A percentile compares a stretch with the other conserved stretches of the same genome.
These are phyloP conservation scores for Colletotrichum destructivum DNA, from an alignment of 2,329 filamentous ascomycete species.

Conservation along the genomic window DNA sequence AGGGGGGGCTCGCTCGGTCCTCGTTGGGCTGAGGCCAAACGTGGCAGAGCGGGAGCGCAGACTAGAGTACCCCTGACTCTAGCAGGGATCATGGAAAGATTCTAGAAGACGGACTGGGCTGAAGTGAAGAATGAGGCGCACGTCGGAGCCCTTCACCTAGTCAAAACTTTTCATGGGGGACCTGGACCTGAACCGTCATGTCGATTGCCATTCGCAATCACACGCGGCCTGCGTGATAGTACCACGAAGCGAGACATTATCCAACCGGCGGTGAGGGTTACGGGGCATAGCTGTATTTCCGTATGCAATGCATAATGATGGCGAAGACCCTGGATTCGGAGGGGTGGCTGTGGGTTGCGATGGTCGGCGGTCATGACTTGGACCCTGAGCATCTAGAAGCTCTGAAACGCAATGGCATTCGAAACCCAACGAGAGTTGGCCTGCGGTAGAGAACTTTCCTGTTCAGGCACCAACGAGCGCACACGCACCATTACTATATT, in stretches of 20 bases:
- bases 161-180: slow-evolving; percentile 12
- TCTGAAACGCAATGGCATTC: slow-evolving; percentile 36
- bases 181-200: slow-evolving; percentile 30
- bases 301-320: slow-evolving; percentile 24
- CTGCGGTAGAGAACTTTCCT: slow-evolving; percentile 13
- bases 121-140: slow-evolving; percentile 38
- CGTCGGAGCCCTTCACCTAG: slow-evolving; percentile 19
- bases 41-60: slow-evolving; percentile 33
- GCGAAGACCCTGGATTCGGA: slow-evolving; percentile 37
- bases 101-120: slow-evolving; percentile 41
- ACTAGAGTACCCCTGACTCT: slow-evolving; percentile 33
- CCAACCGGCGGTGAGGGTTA: slow-evolving; percentile 37
- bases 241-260: slow-evolving; percentile 4
- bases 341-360: slow-evolving; percentile 12
- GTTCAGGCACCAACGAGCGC: slow-evolving; percentile 2
- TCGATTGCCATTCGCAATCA: slow-evolving; percentile 3
- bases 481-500: not conserved
- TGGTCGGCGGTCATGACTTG: slow-evolving; percentile 31
- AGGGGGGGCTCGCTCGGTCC: not conserved
- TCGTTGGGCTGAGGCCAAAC: slow-evolving; percentile 21
- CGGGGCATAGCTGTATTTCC: not conserved
- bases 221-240: not conserved
- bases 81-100: slow-evolving; percentile 39
- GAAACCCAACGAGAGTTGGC: slow-evolving; percentile 31
- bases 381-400: slow-evolving; percentile 38